Base-by-base conservation (phyloP, 768 basidiomycete genomes). In the Hericium coralloides region DNA sequence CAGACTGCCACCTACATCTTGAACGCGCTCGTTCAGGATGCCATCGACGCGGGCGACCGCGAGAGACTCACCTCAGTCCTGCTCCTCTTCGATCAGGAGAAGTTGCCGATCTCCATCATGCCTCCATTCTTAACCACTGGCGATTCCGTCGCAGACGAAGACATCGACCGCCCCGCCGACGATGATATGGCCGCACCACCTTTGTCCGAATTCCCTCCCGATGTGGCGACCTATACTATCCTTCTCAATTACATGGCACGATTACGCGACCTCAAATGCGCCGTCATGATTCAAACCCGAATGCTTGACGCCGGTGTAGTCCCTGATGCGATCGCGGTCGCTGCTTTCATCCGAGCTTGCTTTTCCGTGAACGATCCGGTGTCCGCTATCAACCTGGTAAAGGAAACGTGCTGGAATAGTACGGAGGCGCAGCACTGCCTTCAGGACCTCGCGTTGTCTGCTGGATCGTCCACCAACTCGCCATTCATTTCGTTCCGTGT, bases 21-120 rank as follows among this genome's bases (percentile, higher is more conserved):
- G 66, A 92, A 92, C 74, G 77, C 76, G 58, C 71, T 91, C n/a
- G 74, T 89, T 47, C 80, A 80, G 59, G 74, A 83, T 41, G 74
- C 79, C 48, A 66, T 92, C 41, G 83, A 85, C 64, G 66, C 71
- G 31, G 68, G 73, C 63, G 81, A 90, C 69, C 57, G 81, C 53
- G 45, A 66, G 39, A 74, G 73, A 22, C 78, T 79, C 4, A 60
- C 76, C 20, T 73, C 71, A 53, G 67, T 85, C 23, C 67, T 88
- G 23, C 73, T 76, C 12, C 64, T 77, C 50, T 83, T 85, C 74
- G 64, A 74, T 49, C 55, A 49, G 59, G 58, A 50, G 26, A 53
- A 36, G 49, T 56, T 58, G 50, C 47, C 54, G 5, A 22, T 52
- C 5, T 57, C 50, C 38, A 54, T 12, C 52, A 22, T 59, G 15